Evolutionary conservation across 2,329 filamentous ascomycete genomes (phyloP), one percentile per base, ranked within the genome.

Genomic region (Sphaerulina musiva): DNA sequence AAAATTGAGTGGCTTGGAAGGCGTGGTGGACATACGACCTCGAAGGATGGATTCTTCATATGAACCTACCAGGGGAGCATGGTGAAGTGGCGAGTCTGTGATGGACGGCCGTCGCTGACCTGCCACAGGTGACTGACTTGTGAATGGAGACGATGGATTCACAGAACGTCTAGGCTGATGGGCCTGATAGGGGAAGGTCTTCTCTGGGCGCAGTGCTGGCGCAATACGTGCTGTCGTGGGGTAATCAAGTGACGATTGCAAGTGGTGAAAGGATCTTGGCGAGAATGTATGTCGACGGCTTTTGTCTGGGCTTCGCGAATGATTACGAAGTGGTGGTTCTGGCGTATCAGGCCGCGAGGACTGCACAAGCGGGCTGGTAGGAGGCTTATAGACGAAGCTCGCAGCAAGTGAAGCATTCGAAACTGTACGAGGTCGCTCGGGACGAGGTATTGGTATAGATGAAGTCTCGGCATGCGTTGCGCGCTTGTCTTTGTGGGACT

Each of bases 31-130:
- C 93, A 98, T 98, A 58, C 93, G 83, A 39, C 93, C 93, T 45
- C 89, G 84, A 1, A 98, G 76, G 56, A 98, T 96, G 29, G 90
- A 96, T 72, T 98, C 93, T 71, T 98, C 93, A 63, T 96, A 98
- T 1, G 92, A 96, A 2, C 93, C 93, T 2, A 97, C 92, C 87
- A 98, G 95, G 3, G 91, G 91, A 7, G 92, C 91, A 70, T 95
- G 89, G 53, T 92, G 87, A 29, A 93, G 75, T 3, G 89, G 85
- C 2, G 89, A 89, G 44, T 95, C 91, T 20, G 85, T 83, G 44
- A 88, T 76, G 0, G 91, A 96, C 0, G 85, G 84, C 42, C 89
- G 79, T 12, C 78, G 70, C 2, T 82, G 75, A 3, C 79, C 76
- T 7, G 79, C 65, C 43, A 78, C 62, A 1, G 75, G 73, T 12